Evolutionary conservation across 768 basidiomycete species (phyloP), one percentile per base, ranked within the genome.

Genomic region (Coprinopsis sp.): DNA sequence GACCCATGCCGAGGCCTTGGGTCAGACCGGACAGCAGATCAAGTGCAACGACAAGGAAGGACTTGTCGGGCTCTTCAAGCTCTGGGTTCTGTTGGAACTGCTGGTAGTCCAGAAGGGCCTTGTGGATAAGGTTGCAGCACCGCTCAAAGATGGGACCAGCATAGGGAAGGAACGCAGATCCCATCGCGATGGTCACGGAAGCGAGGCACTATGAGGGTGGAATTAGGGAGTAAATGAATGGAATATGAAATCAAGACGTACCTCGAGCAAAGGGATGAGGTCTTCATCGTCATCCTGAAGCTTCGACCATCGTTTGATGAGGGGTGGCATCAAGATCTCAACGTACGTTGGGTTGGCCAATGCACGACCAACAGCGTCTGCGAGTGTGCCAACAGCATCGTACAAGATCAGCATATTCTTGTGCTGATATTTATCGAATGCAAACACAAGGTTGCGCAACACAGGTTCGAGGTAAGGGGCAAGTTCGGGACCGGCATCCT

Each of bases 371-470:
- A 99, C 96, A 3, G 94, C 92, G 60, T 99, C 96, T 6, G 96
- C 96, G 29, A 99, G 74, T 1, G 96, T 99, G 6, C 96, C 96
- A 37, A 99, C 87, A n/a, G 96, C 96, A 58, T 99, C 96, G 60
- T 98, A 98, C 25, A 99, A 70, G 50, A 98, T 99, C 54, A 99
- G 78, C 79, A 98, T 85, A 63, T 99, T 99, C 77, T 98, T 98
- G 67, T 96, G 94, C 62, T 99, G 96, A 66, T 99, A 99, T 68
- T 96, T 97, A 47, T 89, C 81, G 66, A 98, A 99, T 1, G 96
- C 96, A 53, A 91, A 82, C 29, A 98, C 94, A 44, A 99, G 75
- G 65, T 97, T 97, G 44, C 88, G 84, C 48, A 99, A 72, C 44
- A 99, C 90, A 3, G 94, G 94, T 57, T 95, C 93, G 13, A 98